These are phyloP conservation scores for Mariannaea elegans DNA, from an alignment of 2,329 filamentous ascomycete genomes.

Conservation along the genomic window DNA sequence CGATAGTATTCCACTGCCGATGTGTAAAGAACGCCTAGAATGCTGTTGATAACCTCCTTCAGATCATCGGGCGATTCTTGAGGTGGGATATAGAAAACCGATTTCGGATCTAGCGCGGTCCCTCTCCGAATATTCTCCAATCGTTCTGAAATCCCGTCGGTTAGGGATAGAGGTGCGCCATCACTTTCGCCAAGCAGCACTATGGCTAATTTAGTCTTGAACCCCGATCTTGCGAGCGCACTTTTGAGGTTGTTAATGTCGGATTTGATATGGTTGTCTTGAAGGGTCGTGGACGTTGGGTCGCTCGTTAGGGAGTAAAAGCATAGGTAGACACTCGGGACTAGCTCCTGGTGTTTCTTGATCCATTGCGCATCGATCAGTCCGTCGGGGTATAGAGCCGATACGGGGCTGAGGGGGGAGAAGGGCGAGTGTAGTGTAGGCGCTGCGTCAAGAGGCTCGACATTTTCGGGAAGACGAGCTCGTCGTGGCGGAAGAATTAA, in stretches of 20 bases:
- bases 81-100: conserved; percentile 84
- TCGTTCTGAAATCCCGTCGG: conserved; percentile 74
- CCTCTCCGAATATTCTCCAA: conserved; percentile 81
- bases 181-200: conserved; percentile 56
- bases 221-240: conserved; percentile 73
- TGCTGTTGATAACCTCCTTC: conserved; percentile 75
- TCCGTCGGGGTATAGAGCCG: conserved; percentile 88
- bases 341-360: conserved; percentile 84
- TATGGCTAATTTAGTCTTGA: conserved; percentile 80
- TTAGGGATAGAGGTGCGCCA: conserved; percentile 53
- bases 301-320: conserved; percentile 83
- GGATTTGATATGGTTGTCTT: conserved; percentile 86
- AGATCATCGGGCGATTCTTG: conserved; percentile 77
- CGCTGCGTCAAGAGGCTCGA: conserved; percentile 56
- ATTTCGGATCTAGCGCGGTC: conserved; percentile 83
- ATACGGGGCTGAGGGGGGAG: conserved; percentile 86
- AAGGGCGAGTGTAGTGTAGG: conserved; percentile 86
- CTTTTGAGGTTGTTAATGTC: conserved; percentile 83
- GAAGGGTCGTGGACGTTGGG: conserved; percentile 75
- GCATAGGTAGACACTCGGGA: conserved; percentile 82
- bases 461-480: conserved; percentile 61
- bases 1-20: conserved; percentile 89
- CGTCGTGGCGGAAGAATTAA: conserved; percentile 66
- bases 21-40: conserved; percentile 77
- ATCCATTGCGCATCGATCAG: conserved; percentile 85